Evolutionary conservation across 805 yeast genomes (phyloP).

Genomic region (Wickerhamomyces tratensis): DNA sequence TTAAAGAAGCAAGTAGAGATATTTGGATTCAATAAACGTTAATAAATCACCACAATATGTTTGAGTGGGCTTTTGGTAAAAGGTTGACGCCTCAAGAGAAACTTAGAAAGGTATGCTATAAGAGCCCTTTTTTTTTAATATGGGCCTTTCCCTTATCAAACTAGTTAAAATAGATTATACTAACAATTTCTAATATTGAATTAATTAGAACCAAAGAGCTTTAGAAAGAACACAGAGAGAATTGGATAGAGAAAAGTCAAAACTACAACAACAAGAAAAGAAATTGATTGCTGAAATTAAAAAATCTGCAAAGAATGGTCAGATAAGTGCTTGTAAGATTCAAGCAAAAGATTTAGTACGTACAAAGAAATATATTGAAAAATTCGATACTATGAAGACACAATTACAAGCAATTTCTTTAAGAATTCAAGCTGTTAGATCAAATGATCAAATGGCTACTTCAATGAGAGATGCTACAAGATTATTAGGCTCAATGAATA

Average conservation of each 20-base stretch:
- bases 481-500: constrained; percentile 77
- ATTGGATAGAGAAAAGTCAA: constrained; percentile 75
- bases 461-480: constrained; percentile 93
- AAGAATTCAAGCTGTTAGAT: constrained; percentile 83
- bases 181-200: neutral
- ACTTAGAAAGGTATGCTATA: constrained; percentile 51
- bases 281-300: constrained; percentile 78
- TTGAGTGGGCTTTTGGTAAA: constrained; percentile 96
- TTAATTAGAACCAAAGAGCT: constrained; percentile 73
- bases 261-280: constrained; percentile 88
- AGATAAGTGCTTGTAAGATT: constrained; percentile 79
- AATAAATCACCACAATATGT: constrained; percentile 19
- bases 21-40: too few relatives aligned
- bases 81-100: constrained; percentile 90
- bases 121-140: neutral
- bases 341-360: constrained; percentile 94
- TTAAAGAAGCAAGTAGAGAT: too few relatives aligned
- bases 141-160: neutral
- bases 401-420: constrained; percentile 91
- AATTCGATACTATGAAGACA: constrained; percentile 90
- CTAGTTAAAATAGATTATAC: neutral
- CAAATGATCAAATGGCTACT: constrained; percentile 90
- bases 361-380: constrained; percentile 70
- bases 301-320: constrained; percentile 85
- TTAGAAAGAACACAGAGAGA: constrained; percentile 92